Evolutionary conservation across 2,329 filamentous ascomycete species (phyloP), one percentile per base, ranked within the genome.

Genomic region (Neoascochyta sp.): DNA sequence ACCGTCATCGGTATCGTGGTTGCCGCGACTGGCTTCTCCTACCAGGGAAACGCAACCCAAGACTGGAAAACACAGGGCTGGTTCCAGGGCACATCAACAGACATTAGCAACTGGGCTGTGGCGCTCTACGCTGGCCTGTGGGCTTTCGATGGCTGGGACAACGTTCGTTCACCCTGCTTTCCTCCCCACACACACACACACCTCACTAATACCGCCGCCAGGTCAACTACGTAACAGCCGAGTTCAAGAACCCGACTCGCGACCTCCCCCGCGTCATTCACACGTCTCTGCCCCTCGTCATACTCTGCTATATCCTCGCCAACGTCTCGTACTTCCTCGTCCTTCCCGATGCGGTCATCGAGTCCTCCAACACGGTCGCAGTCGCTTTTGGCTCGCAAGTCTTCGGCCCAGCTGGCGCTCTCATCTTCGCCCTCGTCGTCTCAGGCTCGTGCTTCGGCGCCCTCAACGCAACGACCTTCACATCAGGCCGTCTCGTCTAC

Each of bases 61-160:
- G 86, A 93, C 49, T 98, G 92, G 92, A 94, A 92, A 62, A 78
- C 76, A 3, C 78, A 79, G 23, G 77, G 80, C 24, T 95, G 92
- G 90, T 96, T 96, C 54, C 81, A 87, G 32, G 81, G 83, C 34
- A 95, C 90, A 4, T 86, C 77, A 42, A 78, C 72, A 9, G 83
- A 89, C 57, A 74, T 84, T 28, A 93, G 83, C 25, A 81, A 81
- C 46, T 96, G 89, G 85, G 92, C 92, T 3, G 83, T 98, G 25
- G 92, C 92, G 0, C 67, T 98, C 25, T 98, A 98, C 60, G 90
- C 88, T 10, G 92, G 92, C 7, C 73, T 98, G 4, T 98, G 92
- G 92, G 92, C 92, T 1, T 98, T 92, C 65, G 92, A 98, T 59
- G 92, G 92, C 16, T 98, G 92, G 92, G 92, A 98, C 60, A 98